Base-by-base conservation (phyloP, 805 yeast genomes). In the Cyberlindnera euphorbiae region DNA sequence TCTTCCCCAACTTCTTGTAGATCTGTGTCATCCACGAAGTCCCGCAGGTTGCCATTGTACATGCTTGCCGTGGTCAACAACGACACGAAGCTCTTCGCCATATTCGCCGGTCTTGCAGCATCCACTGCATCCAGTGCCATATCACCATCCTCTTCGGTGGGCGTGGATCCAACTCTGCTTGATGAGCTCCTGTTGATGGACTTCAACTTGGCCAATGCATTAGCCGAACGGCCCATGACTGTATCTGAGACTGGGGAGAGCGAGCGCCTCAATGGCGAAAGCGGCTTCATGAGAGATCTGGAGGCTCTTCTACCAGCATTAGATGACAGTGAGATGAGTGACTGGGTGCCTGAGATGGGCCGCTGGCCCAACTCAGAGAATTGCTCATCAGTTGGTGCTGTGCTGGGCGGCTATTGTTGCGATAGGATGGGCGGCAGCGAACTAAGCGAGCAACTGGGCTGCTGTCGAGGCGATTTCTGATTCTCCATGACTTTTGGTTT, bases 1-100 rank as follows among this genome's bases (percentile, higher is more conserved):
- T 17, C 33, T 5, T 17, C 17, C n/a, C n/a, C n/a, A n/a, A n/a
- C n/a, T 13, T 11, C 26, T 8, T 26, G 24, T 16, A 14, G 26
- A 13, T 13, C 28, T 1, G 21, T 27, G 6, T 55, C 47, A 9
- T 38, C 47, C 18, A 31, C 55, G 47, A 55, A 55, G 44, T 31
- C 63, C 52, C 32, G 75, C 67, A 52, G 32, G 29, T 43, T 46
- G 9, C 56, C 56, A 13, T 39, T 46, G 49, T 69, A 73, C 39
- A 73, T 66, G 43, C 77, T 71, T 0, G 82, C 78, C 0, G 81
- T 69, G 0, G 82, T 74, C 37, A 77, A 59, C 34, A 75, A 50
- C 0, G 75, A 71, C 3, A 73, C 77, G 45, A 77, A 67, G 28
- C 77, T 71, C 46, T 66, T 67, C 13, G 77, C 71, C 56, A 71